Evolutionary conservation across 192 early-diverging fungal species (phyloP), one percentile per base, ranked within the genome.

Genomic region (Backusella westeae): DNA sequence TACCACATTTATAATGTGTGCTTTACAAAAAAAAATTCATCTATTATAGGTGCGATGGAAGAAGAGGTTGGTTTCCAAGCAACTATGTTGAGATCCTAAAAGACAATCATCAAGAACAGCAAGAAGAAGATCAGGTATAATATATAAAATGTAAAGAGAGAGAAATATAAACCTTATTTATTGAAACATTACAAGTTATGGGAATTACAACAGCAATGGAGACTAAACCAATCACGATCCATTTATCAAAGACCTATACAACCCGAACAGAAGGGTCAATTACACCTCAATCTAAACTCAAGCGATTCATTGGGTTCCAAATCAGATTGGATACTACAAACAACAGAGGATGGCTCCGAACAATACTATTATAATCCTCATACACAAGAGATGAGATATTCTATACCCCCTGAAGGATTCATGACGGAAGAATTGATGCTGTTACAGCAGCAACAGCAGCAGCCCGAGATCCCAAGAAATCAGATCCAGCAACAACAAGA

Each of bases 11-110:
- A 32, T 32, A 32, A 32, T 32, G 32, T 39, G 38, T 39, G 38
- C 10, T 39, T 8, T 38, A 38, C 3, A 10, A 44, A 44, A 44
- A 32, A 32, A 32, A 32, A n/a, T n/a, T 32, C 0, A 32, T 32
- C 32, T 17, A 17, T 44, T 44, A 17, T 66, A 81, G 80, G 76
- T 93, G 91, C 78, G 87, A 87, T 71, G 91, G 87, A 63, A 85
- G 89, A 81, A 87, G 95, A 75, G 97, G 97, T 34, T 94, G 95
- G 94, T 96, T 96, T 83, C 95, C 95, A 8, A 92, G 90, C 38
- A 95, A 96, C 85, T 95, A 95, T 84, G 92, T 96, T 68, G 83
- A 89, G 77, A 78, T 85, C 65, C 53, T 92, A 10, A 32, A 42
- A 74, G 56, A 65, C 39, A 46, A 23, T 32, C 29, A 15, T 23